phyloP scores from a whole-genome alignment of 768 basidiomycete genomes.

The Royoungia palumana region DNA sequence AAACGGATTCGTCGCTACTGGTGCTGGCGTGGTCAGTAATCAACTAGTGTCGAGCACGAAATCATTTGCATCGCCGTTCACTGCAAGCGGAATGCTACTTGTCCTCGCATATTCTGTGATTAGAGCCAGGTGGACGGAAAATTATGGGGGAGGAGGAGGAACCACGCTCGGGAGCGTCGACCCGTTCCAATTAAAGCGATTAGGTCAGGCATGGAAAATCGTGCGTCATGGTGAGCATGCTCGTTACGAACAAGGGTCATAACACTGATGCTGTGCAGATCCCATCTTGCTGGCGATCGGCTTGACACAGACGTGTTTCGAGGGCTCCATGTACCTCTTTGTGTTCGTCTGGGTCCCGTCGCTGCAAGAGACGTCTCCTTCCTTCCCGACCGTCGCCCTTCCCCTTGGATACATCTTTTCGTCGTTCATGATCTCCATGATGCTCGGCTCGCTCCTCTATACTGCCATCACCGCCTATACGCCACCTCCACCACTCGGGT shows the following conservation, averaged over 20 bases:
- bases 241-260: not conserved
- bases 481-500: conserved; percentile 20
- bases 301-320: conserved; percentile 75
- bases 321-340: conserved; percentile 83
- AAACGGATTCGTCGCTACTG: conserved; percentile 69
- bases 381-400: conserved; percentile 37
- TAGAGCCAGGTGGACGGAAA: conserved; percentile 59
- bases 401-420: conserved; percentile 81
- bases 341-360: conserved; percentile 82
- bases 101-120: conserved; percentile 56
- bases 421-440: conserved; percentile 79
- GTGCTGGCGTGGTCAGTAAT: conserved; percentile 65
- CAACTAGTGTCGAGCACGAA: conserved; percentile 50
- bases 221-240: conserved; percentile 45
- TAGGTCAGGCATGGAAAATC: conserved; percentile 55
- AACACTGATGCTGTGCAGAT: conserved; percentile 38
- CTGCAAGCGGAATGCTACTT: conserved; percentile 58
- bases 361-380: conserved; percentile 56
- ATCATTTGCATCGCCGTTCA: conserved; percentile 61
- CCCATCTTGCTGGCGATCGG: conserved; percentile 61
- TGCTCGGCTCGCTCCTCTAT: conserved; percentile 73
- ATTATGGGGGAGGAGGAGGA: conserved; percentile 53
- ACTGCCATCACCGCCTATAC: conserved; percentile 43
- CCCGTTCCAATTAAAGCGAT: conserved; percentile 49
- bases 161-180: conserved; percentile 27